Conservation (phyloP, 164 flowering plant genomes). For the Berberis thunbergii region DNA sequence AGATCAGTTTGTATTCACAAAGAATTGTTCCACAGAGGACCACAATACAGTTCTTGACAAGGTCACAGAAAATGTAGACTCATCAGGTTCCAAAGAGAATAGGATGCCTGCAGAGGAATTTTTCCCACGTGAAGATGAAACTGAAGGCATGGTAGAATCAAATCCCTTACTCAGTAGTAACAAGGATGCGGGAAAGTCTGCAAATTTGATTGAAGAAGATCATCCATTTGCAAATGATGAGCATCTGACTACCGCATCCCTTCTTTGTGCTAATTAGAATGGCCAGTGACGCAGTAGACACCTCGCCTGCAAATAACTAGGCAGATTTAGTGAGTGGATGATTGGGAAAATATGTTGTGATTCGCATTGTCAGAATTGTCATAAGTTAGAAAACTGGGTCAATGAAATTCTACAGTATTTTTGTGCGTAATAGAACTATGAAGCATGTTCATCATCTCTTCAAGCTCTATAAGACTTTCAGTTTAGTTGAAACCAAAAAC, state of each 20-base stretch:
- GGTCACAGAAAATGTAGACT: neutral
- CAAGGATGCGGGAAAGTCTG: slow-evolving; percentile 14
- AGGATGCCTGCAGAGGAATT: slow-evolving; percentile 22
- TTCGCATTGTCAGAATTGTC: neutral
- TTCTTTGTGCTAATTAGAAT: slow-evolving; percentile 23
- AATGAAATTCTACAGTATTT: too few relatives aligned
- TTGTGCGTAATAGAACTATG: too few relatives aligned
- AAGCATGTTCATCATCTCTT: too few relatives aligned
- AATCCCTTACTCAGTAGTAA: slow-evolving; percentile 29
- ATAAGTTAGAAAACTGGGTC: too few relatives aligned
- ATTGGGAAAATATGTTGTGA: neutral
- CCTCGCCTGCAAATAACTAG: slow-evolving; percentile 7
- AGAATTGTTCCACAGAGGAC: slow-evolving; percentile 2
- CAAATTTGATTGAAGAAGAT: slow-evolving; percentile 26
- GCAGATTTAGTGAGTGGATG: neutral
- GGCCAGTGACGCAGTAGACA: neutral
- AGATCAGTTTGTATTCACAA: slow-evolving; percentile 9
- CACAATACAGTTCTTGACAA: neutral
- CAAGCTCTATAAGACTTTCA: neutral
- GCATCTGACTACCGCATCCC: slow-evolving; percentile 26
- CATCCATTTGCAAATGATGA: slow-evolving; percentile 47
- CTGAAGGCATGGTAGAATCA: slow-evolving; percentile 21
- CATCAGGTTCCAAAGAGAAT: slow-evolving; percentile 31
- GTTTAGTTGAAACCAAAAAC: neutral
- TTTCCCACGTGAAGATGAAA: slow-evolving; percentile 7